Evolutionary conservation across 2,329 filamentous ascomycete species (phyloP).

Genomic region (Penicillium sp.): DNA sequence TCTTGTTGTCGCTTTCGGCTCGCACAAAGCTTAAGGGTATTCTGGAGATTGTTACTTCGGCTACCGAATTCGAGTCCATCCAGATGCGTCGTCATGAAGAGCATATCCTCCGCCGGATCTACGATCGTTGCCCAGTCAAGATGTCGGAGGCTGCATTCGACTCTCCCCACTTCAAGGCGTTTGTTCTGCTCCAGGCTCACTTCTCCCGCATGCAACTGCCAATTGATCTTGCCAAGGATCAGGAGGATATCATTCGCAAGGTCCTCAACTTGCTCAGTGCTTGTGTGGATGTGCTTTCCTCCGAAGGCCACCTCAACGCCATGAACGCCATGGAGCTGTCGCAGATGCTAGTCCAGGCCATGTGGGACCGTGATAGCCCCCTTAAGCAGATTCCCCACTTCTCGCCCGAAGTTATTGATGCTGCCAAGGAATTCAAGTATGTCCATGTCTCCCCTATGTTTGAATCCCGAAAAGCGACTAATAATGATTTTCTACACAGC

Average conservation of each 20-base stretch:
- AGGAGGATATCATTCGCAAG: constrained; percentile 82
- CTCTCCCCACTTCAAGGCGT: constrained; percentile 97
- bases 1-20: constrained; percentile 83
- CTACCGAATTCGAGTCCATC: constrained; percentile 92
- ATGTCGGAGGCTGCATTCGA: constrained; percentile 84
- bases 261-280: constrained; percentile 86
- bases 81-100: constrained; percentile 94
- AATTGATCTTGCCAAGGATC: constrained; percentile 92
- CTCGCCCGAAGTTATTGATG: constrained; percentile 76
- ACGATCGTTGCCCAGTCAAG: constrained; percentile 92
- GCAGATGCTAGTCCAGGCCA: constrained; percentile 97
- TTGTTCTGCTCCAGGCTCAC: constrained; percentile 94
- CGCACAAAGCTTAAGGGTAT: constrained; percentile 96
- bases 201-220: constrained; percentile 97
- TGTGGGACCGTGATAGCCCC: constrained; percentile 98
- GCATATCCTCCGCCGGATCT: constrained; percentile 81
- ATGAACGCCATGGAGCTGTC: constrained; percentile 99
- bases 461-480: constrained; percentile 26
- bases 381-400: constrained; percentile 98
- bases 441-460: constrained; percentile 23
- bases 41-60: constrained; percentile 93
- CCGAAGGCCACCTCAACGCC: constrained; percentile 92
- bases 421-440: constrained; percentile 75
- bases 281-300: constrained; percentile 91
- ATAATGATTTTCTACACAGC: constrained; percentile 43